A percentile compares a stretch with the other conserved stretches of the same genome.
Conservation (phyloP, 805 yeast species). For the Blastobotrys robertii region DNA sequence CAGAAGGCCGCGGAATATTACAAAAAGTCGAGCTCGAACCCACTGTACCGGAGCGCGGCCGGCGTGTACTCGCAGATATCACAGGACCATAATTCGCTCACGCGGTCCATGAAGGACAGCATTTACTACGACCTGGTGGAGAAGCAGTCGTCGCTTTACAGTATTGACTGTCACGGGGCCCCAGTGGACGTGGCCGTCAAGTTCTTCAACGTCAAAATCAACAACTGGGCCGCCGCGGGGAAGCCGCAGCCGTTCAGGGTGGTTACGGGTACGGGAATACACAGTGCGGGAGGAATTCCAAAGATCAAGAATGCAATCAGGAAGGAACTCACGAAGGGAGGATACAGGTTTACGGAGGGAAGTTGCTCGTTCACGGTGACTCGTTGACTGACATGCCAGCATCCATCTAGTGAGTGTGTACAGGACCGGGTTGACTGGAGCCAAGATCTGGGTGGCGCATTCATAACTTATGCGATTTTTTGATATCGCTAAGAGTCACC, state of each 20-base stretch:
- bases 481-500: too few species aligned
- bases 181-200: constrained; percentile 12
- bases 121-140: constrained; percentile 3
- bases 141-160: constrained; percentile 5
- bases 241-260: constrained; percentile 9
- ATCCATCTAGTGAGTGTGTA: too few species aligned
- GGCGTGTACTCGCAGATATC: constrained; percentile 14
- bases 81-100: constrained; percentile 1
- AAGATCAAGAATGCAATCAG: constrained; percentile 16
- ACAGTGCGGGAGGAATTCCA: constrained; percentile 16
- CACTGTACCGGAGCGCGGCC: constrained; percentile 15
- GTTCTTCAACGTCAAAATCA: constrained; percentile 2
- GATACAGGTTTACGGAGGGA: constrained; percentile 12
- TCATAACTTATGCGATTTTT: too few species aligned
- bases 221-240: constrained; percentile 9
- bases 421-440: too few species aligned
- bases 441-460: too few species aligned
- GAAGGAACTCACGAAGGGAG: constrained; percentile 8
- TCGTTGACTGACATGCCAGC: too few species aligned
- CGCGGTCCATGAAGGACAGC: constrained; percentile 2
- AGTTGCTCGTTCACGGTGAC: not conserved
- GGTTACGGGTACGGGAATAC: constrained; percentile 18
- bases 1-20: not conserved
- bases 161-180: constrained; percentile 16
- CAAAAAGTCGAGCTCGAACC: constrained; percentile 14